Base-by-base conservation (phyloP, 1,284 basidiomycete genomes). In the Pseudomicrostroma phylloplanum region DNA sequence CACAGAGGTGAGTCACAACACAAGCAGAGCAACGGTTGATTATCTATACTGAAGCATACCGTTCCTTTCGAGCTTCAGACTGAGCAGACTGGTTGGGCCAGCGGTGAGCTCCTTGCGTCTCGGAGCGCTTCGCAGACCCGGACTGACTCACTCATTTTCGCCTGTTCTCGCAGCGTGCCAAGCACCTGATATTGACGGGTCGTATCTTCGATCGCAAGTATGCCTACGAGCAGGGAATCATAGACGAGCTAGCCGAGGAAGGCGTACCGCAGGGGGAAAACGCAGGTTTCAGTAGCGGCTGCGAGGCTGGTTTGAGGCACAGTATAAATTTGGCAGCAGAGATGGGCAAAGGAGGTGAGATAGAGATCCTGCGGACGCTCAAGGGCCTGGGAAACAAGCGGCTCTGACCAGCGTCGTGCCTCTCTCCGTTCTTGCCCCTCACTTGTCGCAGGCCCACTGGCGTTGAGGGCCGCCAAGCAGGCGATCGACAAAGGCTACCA, bases 81-180 rank as follows among this genome's bases (percentile, higher is more conserved):
- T 54, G 21, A 23, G 59, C 49, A 30, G 60, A 59, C 42, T 60
- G 11, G 11, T 58, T 39, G 30, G 39, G 59, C 55, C 39, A 17
- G 30, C 12, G 15, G 23, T 17, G 17, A 36, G 30, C 9, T 3
- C 3, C 30, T 9, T 12, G 43, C 42, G 21, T 57, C 39, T 49
- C 25, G 39, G 19, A 36, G 11, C 19, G 26, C 39, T 40, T n/a
- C 12, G 12, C 65, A 77, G 75, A 1, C 92, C 91, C n/a, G 91
- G 92, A 1, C 92, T 92, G 1, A 96, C 92, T 0, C 91, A 93
- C 74, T 85, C 93, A 41, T 84, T 89, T 96, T 11, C 92, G 93
- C 79, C 87, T 21, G 84, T 90, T 48, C 88, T 86, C 77, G 9
- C 30, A 36, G 30, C 30, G 30, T 36, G 88, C 92, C 6, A 96